phyloP scores from a whole-genome alignment of 306 rosid species.

The Erythrophleum fordii region DNA sequence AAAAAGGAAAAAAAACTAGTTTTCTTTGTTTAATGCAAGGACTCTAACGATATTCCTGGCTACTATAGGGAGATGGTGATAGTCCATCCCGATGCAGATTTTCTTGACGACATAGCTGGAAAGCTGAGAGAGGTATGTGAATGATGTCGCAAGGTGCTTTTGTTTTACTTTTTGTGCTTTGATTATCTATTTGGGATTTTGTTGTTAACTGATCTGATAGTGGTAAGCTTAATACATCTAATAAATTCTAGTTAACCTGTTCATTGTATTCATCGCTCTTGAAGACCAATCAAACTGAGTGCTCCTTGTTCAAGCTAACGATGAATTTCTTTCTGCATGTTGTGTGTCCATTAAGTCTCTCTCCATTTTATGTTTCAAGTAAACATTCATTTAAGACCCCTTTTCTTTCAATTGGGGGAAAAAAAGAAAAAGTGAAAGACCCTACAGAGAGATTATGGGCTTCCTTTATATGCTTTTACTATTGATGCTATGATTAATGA shows the following conservation, averaged over 20 bases:
- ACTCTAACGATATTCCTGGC: conserved; percentile 20
- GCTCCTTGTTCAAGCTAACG: neutral
- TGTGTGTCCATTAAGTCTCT: neutral
- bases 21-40: conserved; percentile 14
- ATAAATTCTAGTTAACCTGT: neutral
- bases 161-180: conserved; percentile 17
- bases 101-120: conserved; percentile 88
- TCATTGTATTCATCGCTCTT: neutral
- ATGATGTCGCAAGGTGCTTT: neutral
- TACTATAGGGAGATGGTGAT: conserved; percentile 85
- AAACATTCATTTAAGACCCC: neutral
- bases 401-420: neutral
- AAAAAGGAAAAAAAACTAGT: too few species aligned
- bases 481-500: neutral
- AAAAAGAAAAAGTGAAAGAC: neutral
- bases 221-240: neutral
- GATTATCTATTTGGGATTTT: conserved; percentile 3
- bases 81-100: conserved; percentile 89
- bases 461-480: neutral
- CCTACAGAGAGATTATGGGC: neutral
- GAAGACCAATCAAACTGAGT: neutral
- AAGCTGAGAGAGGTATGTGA: conserved; percentile 83
- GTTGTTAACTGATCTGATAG: conserved; percentile 16
- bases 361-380: neutral
- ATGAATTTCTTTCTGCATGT: neutral